Percentiles rank a stretch among this genome's conserved stretches.
Conservation (phyloP, 139 green algal genomes). For the Closterium sp. region DNA sequence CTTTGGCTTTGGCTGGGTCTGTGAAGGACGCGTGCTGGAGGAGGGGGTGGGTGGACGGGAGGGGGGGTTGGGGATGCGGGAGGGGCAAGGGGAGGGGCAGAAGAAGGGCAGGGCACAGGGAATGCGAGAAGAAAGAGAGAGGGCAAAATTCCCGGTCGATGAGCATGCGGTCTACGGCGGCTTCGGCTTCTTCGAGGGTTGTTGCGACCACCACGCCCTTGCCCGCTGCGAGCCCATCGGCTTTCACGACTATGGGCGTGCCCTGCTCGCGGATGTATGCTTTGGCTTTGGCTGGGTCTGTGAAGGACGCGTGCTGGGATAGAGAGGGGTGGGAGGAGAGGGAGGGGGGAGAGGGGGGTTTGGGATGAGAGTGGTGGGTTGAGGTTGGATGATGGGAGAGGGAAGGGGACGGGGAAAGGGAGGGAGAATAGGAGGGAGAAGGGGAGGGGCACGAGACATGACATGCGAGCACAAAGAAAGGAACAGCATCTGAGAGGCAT, state of each 20-base stretch:
- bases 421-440: neutral
- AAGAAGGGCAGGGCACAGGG: no score
- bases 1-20: slow-evolving; percentile 66
- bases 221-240: slow-evolving; percentile 85
- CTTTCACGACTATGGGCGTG: slow-evolving; percentile 94
- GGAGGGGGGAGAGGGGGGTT: neutral
- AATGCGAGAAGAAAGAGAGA: no score
- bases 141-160: slow-evolving; percentile 63
- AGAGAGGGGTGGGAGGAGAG: neutral
- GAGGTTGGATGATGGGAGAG: neutral
- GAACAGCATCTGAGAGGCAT: no score
- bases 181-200: slow-evolving; percentile 72
- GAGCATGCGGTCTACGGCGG: slow-evolving; percentile 88
- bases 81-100: no score
- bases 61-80: no score
- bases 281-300: slow-evolving; percentile 66
- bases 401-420: neutral
- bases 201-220: slow-evolving; percentile 92
- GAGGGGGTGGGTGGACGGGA: no score
- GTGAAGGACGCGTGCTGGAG: no score
- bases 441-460: no score
- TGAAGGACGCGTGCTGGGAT: slow-evolving; percentile 77
- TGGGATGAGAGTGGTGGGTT: neutral
- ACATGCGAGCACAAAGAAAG: no score
- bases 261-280: slow-evolving; percentile 69